Conservation (phyloP, 2,329 filamentous ascomycete species). For the Ploettnerulaceae sp. region DNA sequence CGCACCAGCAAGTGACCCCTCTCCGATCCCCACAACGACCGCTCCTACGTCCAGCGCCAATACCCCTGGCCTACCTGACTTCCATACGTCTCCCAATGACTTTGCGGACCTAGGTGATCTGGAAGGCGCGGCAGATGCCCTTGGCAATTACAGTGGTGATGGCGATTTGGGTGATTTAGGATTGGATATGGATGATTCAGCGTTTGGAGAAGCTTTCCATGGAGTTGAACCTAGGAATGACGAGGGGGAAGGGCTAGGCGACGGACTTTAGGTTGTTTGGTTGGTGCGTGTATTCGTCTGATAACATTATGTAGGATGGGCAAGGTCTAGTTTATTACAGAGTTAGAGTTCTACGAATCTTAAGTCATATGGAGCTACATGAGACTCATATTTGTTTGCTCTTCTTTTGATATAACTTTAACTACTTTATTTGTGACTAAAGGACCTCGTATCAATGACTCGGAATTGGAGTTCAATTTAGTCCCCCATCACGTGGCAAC, state of each 20-base stretch:
- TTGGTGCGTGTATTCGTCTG: no score
- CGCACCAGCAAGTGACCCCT: constrained; percentile 11
- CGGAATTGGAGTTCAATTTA: no score
- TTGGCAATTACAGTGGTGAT: constrained; percentile 60
- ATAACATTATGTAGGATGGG: no score
- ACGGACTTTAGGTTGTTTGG: not conserved
- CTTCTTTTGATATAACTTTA: no score
- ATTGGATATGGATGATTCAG: constrained; percentile 62
- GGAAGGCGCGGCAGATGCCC: constrained; percentile 66
- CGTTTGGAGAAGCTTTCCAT: constrained; percentile 80
- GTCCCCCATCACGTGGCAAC: no score
- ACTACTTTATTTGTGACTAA: no score
- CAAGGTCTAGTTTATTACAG: no score
- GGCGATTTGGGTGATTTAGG: constrained; percentile 38
- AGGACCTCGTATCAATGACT: no score
- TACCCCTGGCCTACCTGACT: constrained; percentile 24
- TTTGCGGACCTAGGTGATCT: constrained; percentile 61
- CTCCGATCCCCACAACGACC: constrained; percentile 10
- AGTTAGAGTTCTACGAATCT: no score
- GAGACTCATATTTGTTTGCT: no score
- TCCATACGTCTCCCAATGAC: constrained; percentile 47
- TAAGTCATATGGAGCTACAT: no score
- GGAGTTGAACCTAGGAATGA: constrained; percentile 41
- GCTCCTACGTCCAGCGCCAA: constrained; percentile 18
- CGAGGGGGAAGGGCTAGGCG: constrained; percentile 10